These are phyloP conservation scores for Mortierella hygrophila DNA, from an alignment of 192 early-diverging fungal genomes.

Conservation along the genomic window DNA sequence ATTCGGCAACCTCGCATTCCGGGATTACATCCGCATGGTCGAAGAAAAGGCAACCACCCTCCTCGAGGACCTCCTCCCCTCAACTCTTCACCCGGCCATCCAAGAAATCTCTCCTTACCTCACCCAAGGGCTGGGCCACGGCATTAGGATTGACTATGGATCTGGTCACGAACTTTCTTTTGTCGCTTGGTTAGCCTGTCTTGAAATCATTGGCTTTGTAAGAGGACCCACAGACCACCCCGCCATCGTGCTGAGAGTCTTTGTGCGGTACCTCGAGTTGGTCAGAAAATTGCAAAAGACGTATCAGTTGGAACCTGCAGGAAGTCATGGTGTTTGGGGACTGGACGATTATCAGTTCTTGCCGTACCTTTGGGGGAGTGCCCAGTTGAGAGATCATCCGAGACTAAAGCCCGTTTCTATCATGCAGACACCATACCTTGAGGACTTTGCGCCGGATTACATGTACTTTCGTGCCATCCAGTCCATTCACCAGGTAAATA, in stretches of 20 bases:
- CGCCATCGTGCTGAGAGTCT: slow-evolving; percentile 80
- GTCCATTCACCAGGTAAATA: slow-evolving; percentile 78
- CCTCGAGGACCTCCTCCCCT: slow-evolving; percentile 52
- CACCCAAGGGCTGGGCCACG: slow-evolving; percentile 84
- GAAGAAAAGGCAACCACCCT: slow-evolving; percentile 44
- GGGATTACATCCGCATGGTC: slow-evolving; percentile 69
- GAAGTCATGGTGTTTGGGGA: slow-evolving; percentile 98
- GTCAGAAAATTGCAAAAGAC: slow-evolving; percentile 84
- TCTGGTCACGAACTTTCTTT: slow-evolving; percentile 96
- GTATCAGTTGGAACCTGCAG: slow-evolving; percentile 95
- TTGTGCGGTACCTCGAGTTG: slow-evolving; percentile 84
- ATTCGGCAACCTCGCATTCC: slow-evolving; percentile 95
- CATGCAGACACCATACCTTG: slow-evolving; percentile 70
- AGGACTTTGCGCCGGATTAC: slow-evolving; percentile 76
- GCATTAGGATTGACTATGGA: slow-evolving; percentile 95
- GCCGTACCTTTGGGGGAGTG: slow-evolving; percentile 93
- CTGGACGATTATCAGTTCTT: slow-evolving; percentile 98
- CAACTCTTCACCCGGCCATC: slow-evolving; percentile 61
- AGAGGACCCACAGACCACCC: slow-evolving; percentile 69
- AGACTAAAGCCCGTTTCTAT: slow-evolving; percentile 81
- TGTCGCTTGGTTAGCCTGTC: slow-evolving; percentile 84
- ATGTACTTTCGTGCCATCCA: slow-evolving; percentile 89
- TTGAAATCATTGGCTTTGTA: slow-evolving; percentile 78
- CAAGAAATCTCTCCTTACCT: slow-evolving; percentile 85
- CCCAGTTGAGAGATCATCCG: slow-evolving; percentile 85